Conservation (phyloP, 106 monocot species). For the Phalaenopsis equestris region DNA sequence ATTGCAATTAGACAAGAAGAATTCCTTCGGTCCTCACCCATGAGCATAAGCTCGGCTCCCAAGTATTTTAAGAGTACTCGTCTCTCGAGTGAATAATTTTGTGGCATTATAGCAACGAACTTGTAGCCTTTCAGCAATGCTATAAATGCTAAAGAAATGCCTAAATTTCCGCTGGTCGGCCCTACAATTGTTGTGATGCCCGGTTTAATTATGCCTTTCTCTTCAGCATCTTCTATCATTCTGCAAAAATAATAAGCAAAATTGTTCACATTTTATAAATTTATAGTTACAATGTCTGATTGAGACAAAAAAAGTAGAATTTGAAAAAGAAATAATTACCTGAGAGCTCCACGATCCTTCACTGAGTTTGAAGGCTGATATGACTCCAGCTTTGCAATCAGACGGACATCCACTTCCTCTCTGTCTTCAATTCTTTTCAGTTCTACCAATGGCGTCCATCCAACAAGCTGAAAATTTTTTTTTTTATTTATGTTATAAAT, state of each 20-base stretch:
- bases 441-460: constrained; percentile 85
- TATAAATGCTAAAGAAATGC: constrained; percentile 47
- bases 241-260: constrained; percentile 25
- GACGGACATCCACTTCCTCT: constrained; percentile 47
- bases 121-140: constrained; percentile 63
- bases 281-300: too few species aligned
- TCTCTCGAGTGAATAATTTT: constrained; percentile 53
- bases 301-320: too few species aligned
- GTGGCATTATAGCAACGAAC: constrained; percentile 58
- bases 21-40: constrained; percentile 32
- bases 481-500: not conserved
- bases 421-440: constrained; percentile 39
- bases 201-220: constrained; percentile 66
- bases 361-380: constrained; percentile 83
- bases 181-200: constrained; percentile 55
- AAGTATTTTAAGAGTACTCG: constrained; percentile 58
- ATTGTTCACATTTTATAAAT: not conserved
- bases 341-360: constrained; percentile 73
- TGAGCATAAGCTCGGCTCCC: constrained; percentile 57
- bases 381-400: constrained; percentile 64
- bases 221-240: constrained; percentile 92
- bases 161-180: constrained; percentile 83
- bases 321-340: constrained; percentile 13
- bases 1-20: too few species aligned
- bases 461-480: constrained; percentile 67